Evolutionary conservation across 306 rosid species (phyloP).

Genomic region (Canavalia ensiformis): DNA sequence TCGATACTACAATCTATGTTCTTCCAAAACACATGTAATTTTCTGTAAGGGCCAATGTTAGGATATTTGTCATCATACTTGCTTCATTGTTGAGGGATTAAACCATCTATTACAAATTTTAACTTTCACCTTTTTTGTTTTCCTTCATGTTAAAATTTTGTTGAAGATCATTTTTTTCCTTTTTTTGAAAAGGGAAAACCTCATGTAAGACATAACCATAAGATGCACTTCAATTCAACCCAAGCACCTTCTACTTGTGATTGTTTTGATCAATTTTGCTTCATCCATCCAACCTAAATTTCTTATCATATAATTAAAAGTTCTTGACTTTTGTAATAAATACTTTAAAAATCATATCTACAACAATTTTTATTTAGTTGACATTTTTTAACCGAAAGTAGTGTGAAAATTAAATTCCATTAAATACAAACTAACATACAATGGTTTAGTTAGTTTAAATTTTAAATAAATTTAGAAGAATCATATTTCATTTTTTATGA

Average conservation of each 20-base stretch:
- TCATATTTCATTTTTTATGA: too few relatives aligned
- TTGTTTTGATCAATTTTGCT: constrained; percentile 20
- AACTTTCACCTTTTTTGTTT: constrained; percentile 38
- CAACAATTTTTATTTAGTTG: too few relatives aligned
- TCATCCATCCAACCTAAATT: constrained; percentile 16
- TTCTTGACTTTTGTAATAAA: too few relatives aligned
- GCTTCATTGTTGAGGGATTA: constrained; percentile 28
- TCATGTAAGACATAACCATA: constrained; percentile 38
- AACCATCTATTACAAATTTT: constrained; percentile 20
- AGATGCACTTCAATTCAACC: constrained; percentile 35
- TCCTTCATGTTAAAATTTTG: background rate
- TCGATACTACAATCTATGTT: constrained; percentile 48
- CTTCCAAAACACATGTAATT: constrained; percentile 36
- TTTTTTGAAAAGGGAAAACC: constrained; percentile 47
- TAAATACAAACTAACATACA: too few relatives aligned
- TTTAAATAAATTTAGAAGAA: too few relatives aligned
- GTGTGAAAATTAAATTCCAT: too few relatives aligned
- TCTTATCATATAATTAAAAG: background rate
- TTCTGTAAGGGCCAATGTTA: constrained; percentile 46
- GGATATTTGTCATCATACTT: constrained; percentile 26
- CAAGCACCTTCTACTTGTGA: constrained; percentile 30
- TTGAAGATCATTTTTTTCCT: constrained; percentile 14
- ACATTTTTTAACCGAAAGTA: too few relatives aligned
- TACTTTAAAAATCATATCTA: background rate
- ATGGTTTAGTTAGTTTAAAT: too few relatives aligned